These are phyloP conservation scores for Epichloe gansuensis DNA, from an alignment of 2,329 filamentous ascomycete genomes.

Conservation along the genomic window DNA sequence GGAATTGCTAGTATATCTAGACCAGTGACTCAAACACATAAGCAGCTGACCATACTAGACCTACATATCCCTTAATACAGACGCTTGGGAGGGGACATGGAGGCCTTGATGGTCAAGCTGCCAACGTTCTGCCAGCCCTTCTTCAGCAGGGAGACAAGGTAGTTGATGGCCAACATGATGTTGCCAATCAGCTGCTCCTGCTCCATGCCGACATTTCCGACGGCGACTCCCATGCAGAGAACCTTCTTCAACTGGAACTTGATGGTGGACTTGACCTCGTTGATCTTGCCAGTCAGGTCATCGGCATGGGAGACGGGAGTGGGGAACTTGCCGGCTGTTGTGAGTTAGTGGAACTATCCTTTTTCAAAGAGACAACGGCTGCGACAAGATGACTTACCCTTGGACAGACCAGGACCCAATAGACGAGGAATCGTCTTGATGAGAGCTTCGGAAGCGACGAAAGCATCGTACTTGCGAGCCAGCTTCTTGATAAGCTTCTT, in stretches of 20 bases:
- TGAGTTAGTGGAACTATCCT: slow-evolving; percentile 14
- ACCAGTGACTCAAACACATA: slow-evolving; percentile 1
- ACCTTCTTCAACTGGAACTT: slow-evolving; percentile 99
- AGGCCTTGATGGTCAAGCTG: slow-evolving; percentile 98
- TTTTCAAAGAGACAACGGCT: background rate
- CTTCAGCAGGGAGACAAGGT: slow-evolving; percentile 98
- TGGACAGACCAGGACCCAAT: slow-evolving; percentile 94
- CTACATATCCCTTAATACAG: slow-evolving; percentile 62
- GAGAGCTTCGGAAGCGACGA: slow-evolving; percentile 89
- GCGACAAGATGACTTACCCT: slow-evolving; percentile 51
- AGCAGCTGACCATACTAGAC: slow-evolving; percentile 8
- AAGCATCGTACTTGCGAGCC: slow-evolving; percentile 99
- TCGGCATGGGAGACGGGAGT: slow-evolving; percentile 95
- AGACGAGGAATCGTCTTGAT: slow-evolving; percentile 99
- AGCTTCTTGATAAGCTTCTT: slow-evolving; percentile 99
- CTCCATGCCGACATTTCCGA: slow-evolving; percentile 96
- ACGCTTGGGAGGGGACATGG: slow-evolving; percentile 97
- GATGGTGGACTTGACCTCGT: slow-evolving; percentile 99
- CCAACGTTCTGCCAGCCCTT: slow-evolving; percentile 99
- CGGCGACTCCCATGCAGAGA: slow-evolving; percentile 97
- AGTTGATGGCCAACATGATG: slow-evolving; percentile 99
- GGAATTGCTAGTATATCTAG: background rate
- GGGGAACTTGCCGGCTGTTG: slow-evolving; percentile 92
- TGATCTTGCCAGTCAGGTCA: slow-evolving; percentile 89
- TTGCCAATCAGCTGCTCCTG: slow-evolving; percentile 93